Base-by-base conservation (phyloP, 2,329 filamentous ascomycete genomes). In the Eutypa lata region DNA sequence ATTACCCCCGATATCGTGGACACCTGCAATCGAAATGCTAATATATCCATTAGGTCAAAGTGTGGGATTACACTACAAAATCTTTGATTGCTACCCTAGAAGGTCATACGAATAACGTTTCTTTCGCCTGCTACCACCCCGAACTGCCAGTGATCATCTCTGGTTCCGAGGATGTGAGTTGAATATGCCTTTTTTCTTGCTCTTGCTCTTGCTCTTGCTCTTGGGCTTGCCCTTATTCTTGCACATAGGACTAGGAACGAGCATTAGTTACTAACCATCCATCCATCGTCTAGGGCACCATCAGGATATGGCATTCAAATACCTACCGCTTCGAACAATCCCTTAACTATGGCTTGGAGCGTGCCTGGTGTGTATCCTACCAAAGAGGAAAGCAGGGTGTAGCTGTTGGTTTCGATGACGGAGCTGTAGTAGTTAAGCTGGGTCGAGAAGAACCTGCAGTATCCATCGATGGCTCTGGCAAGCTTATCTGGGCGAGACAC, bases 61-160 rank as follows among this genome's bases (percentile, higher is more conserved):
- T 99, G 51, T 99, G 94, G 93, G 94, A 99, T 70, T 97, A 99
- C 78, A 97, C 93, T 13, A 97, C 92, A 47, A 99, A 99, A 76
- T 94, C 91, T 13, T 79, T 97, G 60, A 97, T 97, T 68, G 94
- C 94, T 28, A 97, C 93, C 2, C 81, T 99, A 47, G 94, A 99
- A 72, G 94, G 94, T 26, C 94, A 99, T 72, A 96, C 91, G 28
- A 96, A 92, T 73, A 99, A 99, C 67, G 94, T 99, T 47, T 97
- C 92, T 2, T 99, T 97, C 67, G 94, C 94, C 48, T 95, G 92
- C 73, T 99, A 97, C 70, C 94, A 99, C 73, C 94, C 94, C 2
- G 93, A 97, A 73, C 78, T 99, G 47, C 94, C 94, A 2, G 88
- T 99, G 60, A 99, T 99, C 66, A 93, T 99, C 52, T 97, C 94